Evolutionary conservation across 495 filamentous ascomycete species (phyloP).

Genomic region (Paragyromitra xinjiangensis): DNA sequence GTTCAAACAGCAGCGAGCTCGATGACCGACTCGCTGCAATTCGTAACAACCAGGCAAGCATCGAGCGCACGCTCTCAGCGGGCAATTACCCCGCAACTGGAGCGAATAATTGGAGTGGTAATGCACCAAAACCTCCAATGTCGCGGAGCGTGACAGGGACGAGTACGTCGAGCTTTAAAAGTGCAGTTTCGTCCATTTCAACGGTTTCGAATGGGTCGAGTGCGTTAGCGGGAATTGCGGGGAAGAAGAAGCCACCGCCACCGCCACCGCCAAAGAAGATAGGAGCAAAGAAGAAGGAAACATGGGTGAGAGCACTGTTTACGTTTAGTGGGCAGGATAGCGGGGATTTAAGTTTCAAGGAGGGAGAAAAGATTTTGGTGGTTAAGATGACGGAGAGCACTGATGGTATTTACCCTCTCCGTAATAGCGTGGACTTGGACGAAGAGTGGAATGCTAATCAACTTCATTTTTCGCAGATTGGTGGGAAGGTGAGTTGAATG

Average conservation of each 20-base stretch:
- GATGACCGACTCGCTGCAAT: slow-evolving; percentile 38
- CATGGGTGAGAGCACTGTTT: slow-evolving; percentile 83
- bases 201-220: slow-evolving; percentile 14
- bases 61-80: slow-evolving; percentile 14
- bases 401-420: slow-evolving; percentile 62
- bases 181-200: slow-evolving; percentile 42
- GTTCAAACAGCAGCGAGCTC: slow-evolving; percentile 5
- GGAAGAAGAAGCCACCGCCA: slow-evolving; percentile 74
- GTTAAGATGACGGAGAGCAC: slow-evolving; percentile 83
- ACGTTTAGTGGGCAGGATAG: slow-evolving; percentile 75
- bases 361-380: slow-evolving; percentile 86
- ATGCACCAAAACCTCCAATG: slow-evolving; percentile 28
- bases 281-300: slow-evolving; percentile 61
- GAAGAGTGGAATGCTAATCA: not conserved
- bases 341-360: slow-evolving; percentile 81
- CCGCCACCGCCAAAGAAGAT: slow-evolving; percentile 69
- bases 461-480: slow-evolving; percentile 69
- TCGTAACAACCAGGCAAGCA: slow-evolving; percentile 15
- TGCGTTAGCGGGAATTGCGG: slow-evolving; percentile 57
- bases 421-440: not conserved
- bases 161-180: slow-evolving; percentile 55
- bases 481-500: slow-evolving; percentile 90
- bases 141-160: slow-evolving; percentile 32
- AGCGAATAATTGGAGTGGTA: not conserved
- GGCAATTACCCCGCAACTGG: slow-evolving; percentile 2